Conservation (phyloP, 2,329 filamentous ascomycete species). For the Coniochaeta sp. region DNA sequence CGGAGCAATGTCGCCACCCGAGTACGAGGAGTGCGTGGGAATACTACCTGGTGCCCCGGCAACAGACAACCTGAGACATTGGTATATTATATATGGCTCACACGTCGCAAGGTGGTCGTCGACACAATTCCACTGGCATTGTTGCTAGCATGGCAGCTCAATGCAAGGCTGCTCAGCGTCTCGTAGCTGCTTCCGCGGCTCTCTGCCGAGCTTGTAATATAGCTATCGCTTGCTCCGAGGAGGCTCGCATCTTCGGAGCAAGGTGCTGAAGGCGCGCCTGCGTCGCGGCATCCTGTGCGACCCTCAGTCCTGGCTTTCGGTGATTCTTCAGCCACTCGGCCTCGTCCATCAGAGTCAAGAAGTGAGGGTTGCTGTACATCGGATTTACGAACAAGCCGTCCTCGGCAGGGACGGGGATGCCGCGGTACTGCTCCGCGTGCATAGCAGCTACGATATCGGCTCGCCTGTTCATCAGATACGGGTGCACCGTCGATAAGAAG, state of each 20-base stretch:
- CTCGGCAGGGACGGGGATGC: neutral
- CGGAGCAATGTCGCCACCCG: too few relatives aligned
- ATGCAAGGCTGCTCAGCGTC: neutral
- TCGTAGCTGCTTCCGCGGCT: neutral
- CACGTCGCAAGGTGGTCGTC: too few relatives aligned
- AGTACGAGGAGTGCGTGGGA: too few relatives aligned
- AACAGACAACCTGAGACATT: too few relatives aligned
- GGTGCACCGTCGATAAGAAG: neutral
- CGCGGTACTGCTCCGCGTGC: neutral
- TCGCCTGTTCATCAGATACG: neutral
- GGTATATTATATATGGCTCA: too few relatives aligned
- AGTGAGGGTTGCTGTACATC: neutral
- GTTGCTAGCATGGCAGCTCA: too few relatives aligned
- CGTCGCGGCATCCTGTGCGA: neutral
- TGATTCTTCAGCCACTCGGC: neutral
- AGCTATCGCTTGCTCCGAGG: neutral
- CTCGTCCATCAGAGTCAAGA: slow-evolving; percentile 2
- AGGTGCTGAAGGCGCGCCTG: neutral
- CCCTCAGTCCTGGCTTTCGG: neutral
- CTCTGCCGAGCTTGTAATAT: neutral
- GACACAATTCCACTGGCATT: too few relatives aligned
- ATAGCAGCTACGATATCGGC: neutral
- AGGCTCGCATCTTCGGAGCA: neutral
- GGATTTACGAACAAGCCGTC: neutral
- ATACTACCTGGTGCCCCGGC: too few relatives aligned